Evolutionary conservation across 1,284 basidiomycete species (phyloP), one percentile per base, ranked within the genome.

Genomic region (Melampsora americana): DNA sequence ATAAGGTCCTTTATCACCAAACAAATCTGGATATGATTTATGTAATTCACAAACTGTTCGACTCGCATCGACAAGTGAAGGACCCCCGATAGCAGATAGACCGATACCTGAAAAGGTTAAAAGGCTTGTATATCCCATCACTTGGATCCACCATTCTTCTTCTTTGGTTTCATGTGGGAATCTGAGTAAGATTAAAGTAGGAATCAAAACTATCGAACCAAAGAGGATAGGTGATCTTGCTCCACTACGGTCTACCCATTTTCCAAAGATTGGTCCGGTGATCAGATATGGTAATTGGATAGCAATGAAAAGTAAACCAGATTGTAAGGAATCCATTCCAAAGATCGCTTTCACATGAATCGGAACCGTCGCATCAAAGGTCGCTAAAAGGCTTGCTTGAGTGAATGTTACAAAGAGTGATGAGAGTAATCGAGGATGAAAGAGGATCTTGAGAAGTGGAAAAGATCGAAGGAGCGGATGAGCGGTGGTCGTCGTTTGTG

Each of bases 1-100:
- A 44, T 75, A 75, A 2, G 73, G 73, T 18, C 73, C 73, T 75
- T 68, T 75, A 16, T 46, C 35, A 18, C 73, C 73, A 62, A 75
- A 75, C 2, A 67, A 39, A 32, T 28, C 6, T 0, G 73, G 73
- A 48, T 68, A 50, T 12, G 16, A 53, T 23, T 44, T 9, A 46
- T 68, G 66, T 11, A 18, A 53, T 23, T 68, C 59, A 39, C 66
- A 26, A 46, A 30, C 56, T 14, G 67, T 56, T 35, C 20, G 44
- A 46, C 67, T 75, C 11, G 73, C 73, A 56, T 75, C 35, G 18
- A 75, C 66, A 50, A 75, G 67, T 18, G 66, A 53, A n/a, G 73
- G 50, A n/a, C 53, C 53, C 12, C 73, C 48, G 30, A 46, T 61
- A 20, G 73, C 65, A 23, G 73, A 60, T 11, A 75, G 46, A 26